phyloP scores from a whole-genome alignment of 192 early-diverging fungal genomes.

The Phlyctochytrium arcticum region DNA sequence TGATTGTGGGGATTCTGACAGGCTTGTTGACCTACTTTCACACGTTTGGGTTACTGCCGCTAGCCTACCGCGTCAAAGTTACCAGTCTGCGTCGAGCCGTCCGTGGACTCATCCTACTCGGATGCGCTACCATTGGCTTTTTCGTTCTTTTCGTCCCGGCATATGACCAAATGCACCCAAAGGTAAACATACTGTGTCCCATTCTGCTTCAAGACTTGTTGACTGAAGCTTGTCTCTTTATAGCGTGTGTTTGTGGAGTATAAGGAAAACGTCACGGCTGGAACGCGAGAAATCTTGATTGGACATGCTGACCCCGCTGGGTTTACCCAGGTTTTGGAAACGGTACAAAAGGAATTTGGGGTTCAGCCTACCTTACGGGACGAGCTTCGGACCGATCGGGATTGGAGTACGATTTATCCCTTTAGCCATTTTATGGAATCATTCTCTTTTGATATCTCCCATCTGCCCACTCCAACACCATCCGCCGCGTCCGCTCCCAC shows the following conservation, averaged over 20 bases:
- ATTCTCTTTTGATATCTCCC: conserved; percentile 18
- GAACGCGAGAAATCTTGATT: conserved; percentile 49
- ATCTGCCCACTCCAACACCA: conserved; percentile 42
- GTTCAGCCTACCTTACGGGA: conserved; percentile 23
- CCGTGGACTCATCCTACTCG: conserved; percentile 21
- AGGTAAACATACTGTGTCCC: conserved; percentile 30
- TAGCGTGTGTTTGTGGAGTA: conserved; percentile 55
- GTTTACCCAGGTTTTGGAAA: conserved; percentile 36
- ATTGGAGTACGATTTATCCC: conserved; percentile 62
- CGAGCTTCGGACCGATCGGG: conserved; percentile 31
- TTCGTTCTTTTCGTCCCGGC: conserved; percentile 38
- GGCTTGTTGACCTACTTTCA: conserved; percentile 44
- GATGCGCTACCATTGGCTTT: conserved; percentile 3
- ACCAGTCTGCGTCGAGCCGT: conserved; percentile 7
- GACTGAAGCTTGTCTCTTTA: background rate
- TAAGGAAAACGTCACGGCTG: conserved; percentile 57
- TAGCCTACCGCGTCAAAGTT: conserved; percentile 42
- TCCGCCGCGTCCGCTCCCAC: conserved; percentile 30
- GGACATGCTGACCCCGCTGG: conserved; percentile 58
- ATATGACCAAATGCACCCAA: conserved; percentile 62
- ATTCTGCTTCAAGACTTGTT: background rate
- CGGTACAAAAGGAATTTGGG: conserved; percentile 38
- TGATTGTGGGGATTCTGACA: conserved; percentile 55
- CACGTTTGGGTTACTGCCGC: conserved; percentile 43
- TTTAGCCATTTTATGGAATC: conserved; percentile 52